phyloP scores from a whole-genome alignment of 345 rosid genomes.

The Boechera retrofracta region DNA sequence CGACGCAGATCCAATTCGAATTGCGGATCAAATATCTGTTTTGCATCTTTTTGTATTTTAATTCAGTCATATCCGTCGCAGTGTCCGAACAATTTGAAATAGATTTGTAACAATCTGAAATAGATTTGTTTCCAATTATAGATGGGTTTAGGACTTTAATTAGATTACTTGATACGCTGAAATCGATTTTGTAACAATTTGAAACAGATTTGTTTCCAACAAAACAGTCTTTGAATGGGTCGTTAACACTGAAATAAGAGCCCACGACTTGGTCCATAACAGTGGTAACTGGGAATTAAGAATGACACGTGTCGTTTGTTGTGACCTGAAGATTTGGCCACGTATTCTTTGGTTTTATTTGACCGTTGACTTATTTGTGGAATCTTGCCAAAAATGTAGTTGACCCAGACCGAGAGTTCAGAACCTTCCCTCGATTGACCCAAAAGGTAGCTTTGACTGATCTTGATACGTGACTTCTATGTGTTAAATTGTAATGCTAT shows the following conservation, averaged over 20 bases:
- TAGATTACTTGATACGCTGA: too few species aligned
- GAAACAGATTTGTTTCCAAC: too few species aligned
- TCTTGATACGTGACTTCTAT: neutral
- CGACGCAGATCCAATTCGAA: slow-evolving; percentile 3
- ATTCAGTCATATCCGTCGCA: neutral
- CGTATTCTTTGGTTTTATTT: slow-evolving; percentile 36
- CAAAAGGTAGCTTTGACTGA: neutral
- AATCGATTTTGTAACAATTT: too few species aligned
- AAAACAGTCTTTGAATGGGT: slow-evolving; percentile 1
- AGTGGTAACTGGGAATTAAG: slow-evolving; percentile 13
- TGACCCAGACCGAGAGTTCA: slow-evolving; percentile 24
- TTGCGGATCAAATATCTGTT: slow-evolving; percentile 4
- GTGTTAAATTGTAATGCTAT: neutral
- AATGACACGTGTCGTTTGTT: slow-evolving; percentile 25
- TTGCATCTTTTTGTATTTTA: neutral
- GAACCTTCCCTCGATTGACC: slow-evolving; percentile 10
- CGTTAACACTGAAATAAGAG: slow-evolving; percentile 6
- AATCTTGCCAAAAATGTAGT: neutral
- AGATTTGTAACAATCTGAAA: too few species aligned
- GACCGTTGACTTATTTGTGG: slow-evolving; percentile 38
- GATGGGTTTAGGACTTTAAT: too few species aligned
- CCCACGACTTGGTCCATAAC: slow-evolving; percentile 34
- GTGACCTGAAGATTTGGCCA: slow-evolving; percentile 13
- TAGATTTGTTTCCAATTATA: too few species aligned
- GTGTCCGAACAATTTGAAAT: too few species aligned